Evolutionary conservation across 345 rosid genomes (phyloP).

Genomic region (Noccaea bulbosa): DNA sequence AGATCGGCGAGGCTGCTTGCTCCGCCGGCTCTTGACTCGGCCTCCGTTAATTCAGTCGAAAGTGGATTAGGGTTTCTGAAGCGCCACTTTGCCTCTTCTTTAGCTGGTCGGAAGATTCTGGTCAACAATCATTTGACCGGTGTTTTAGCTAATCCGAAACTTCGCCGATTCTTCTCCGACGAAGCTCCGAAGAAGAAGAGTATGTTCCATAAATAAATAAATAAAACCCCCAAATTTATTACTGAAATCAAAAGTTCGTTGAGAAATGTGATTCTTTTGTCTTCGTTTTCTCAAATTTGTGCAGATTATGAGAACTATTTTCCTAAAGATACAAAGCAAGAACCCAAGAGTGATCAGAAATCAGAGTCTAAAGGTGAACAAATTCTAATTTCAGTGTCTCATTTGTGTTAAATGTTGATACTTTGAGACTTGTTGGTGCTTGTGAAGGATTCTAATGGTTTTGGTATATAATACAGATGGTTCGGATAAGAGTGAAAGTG

Average conservation of each 20-base stretch:
- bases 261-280: not conserved
- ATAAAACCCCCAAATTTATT: not conserved
- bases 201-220: not conserved
- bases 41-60: slow-evolving; percentile 37
- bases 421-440: slow-evolving; percentile 10
- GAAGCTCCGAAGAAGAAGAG: slow-evolving; percentile 75
- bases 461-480: slow-evolving; percentile 58
- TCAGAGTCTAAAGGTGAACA: slow-evolving; percentile 77
- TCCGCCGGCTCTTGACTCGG: slow-evolving; percentile 30
- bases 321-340: slow-evolving; percentile 84
- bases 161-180: slow-evolving; percentile 65
- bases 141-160: slow-evolving; percentile 66
- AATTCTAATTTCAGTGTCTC: not conserved
- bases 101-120: slow-evolving; percentile 46
- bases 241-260: not conserved
- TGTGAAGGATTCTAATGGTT: slow-evolving; percentile 8
- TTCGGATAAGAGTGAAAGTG: slow-evolving; percentile 60
- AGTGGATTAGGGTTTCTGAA: slow-evolving; percentile 62
- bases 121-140: slow-evolving; percentile 49
- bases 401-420: too few species aligned
- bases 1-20: slow-evolving; percentile 39
- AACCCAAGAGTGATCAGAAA: slow-evolving; percentile 75
- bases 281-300: slow-evolving; percentile 1
- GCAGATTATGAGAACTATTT: slow-evolving; percentile 88
- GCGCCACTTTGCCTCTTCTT: slow-evolving; percentile 57